phyloP scores from a whole-genome alignment of 768 basidiomycete species.

The Suillus paluster region DNA sequence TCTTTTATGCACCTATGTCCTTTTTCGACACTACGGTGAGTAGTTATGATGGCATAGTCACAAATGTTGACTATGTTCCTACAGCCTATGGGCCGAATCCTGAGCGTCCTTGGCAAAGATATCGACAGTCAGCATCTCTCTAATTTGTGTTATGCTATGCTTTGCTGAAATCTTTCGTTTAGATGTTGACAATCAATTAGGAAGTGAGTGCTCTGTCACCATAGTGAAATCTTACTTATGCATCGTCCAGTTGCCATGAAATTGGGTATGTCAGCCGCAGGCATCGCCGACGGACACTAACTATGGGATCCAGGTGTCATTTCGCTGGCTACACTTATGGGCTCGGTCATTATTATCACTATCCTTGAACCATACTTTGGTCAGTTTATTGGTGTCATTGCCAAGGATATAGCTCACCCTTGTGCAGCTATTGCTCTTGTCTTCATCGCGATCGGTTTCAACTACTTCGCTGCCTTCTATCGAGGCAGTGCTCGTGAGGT shows the following conservation, averaged over 20 bases:
- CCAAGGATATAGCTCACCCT: neutral
- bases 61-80: neutral
- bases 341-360: conserved; percentile 59
- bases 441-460: conserved; percentile 62
- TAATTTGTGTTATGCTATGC: neutral
- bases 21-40: conserved; percentile 76
- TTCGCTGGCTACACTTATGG: conserved; percentile 53
- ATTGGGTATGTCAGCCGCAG: conserved; percentile 41
- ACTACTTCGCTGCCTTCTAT: conserved; percentile 70
- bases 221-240: neutral
- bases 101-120: conserved; percentile 68
- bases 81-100: conserved; percentile 65
- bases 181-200: conserved; percentile 55
- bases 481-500: conserved; percentile 72
- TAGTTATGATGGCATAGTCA: neutral
- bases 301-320: conserved; percentile 44
- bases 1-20: conserved; percentile 74
- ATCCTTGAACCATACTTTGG: conserved; percentile 65
- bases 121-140: conserved; percentile 52
- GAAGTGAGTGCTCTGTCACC: conserved; percentile 40
- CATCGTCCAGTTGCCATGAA: conserved; percentile 53
- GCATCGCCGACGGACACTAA: neutral
- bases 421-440: conserved; percentile 54
- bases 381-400: conserved; percentile 32
- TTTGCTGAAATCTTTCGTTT: neutral